Base-by-base conservation (phyloP, 2,329 filamentous ascomycete species). In the Aspergillus persii region DNA sequence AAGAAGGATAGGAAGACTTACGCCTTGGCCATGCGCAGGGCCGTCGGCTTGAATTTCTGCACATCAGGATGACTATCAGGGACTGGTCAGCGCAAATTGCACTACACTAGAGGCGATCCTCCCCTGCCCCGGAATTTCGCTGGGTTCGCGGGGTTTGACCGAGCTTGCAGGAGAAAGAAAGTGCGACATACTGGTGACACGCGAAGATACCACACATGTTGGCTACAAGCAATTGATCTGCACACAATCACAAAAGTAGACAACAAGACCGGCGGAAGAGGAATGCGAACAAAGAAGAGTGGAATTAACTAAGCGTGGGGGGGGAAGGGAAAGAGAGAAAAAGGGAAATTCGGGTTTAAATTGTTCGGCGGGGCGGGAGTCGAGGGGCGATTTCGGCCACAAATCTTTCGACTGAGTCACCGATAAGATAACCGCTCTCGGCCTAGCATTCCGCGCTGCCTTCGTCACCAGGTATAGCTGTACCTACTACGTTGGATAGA, bases 191-290 rank as follows among this genome's bases (percentile, higher is more conserved):
- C 92, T 86, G 83, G 80, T 97, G 91, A 81, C 93, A 97, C 71
- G 92, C 93, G 79, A 97, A 97, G 74, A 97, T 96, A 79, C 92
- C 92, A 89, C 92, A 96, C 92, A 96, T 96, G 71, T 77, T 89
- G 83, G 65, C 74, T 76, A 72, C 62, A 61, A 64, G 57, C 62
- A 67, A 69, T 69, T 69, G 63, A 62, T 23, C 44, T 41, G 46
- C 33, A 46, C 56, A 53, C 63, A 63, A 61, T 59, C 47, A 58
- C 59, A 54, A 47, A 63, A 49, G 51, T 33, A 53, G 49, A 60
- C 52, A 53, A 53, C 48, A 48, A 54, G 50, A 58, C 66, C 29
- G 50, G 55, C 52, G 65, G 46, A 53, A 61, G 53, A 50, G 48
- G 46, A 48, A 59, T 23, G 55, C 57, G 56, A 57, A 47, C 52